Evolutionary conservation across 495 filamentous ascomycete species (phyloP).

Genomic region (Xylaria palmicola): DNA sequence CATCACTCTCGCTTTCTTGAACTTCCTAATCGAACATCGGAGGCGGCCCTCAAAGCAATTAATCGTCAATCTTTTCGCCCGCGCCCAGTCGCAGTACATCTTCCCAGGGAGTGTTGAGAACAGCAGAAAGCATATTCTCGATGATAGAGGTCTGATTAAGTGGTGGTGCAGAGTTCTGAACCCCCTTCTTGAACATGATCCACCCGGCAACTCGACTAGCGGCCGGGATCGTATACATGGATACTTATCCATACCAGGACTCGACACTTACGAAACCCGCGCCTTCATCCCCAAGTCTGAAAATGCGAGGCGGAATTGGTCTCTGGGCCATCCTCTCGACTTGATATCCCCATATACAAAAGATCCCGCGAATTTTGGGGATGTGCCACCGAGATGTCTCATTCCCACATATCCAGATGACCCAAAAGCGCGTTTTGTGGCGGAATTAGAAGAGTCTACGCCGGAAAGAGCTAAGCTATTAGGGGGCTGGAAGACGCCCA

Average conservation of each 20-base stretch:
- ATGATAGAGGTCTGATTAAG: slow-evolving; percentile 81
- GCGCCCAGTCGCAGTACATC: slow-evolving; percentile 90
- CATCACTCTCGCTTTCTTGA: slow-evolving; percentile 72
- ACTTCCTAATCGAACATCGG: slow-evolving; percentile 65
- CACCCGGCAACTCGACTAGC: slow-evolving; percentile 19
- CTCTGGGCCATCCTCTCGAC: slow-evolving; percentile 54
- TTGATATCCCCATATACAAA: slow-evolving; percentile 62
- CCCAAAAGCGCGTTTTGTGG: slow-evolving; percentile 87
- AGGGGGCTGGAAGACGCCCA: slow-evolving; percentile 74
- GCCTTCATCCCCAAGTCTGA: slow-evolving; percentile 53
- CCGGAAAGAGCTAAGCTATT: slow-evolving; percentile 48
- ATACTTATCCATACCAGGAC: slow-evolving; percentile 84
- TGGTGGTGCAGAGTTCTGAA: slow-evolving; percentile 95
- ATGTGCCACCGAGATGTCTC: slow-evolving; percentile 74
- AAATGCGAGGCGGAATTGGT: slow-evolving; percentile 49
- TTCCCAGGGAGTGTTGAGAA: slow-evolving; percentile 92
- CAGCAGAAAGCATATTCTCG: slow-evolving; percentile 82
- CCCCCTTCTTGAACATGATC: slow-evolving; percentile 58
- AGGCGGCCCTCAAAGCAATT: slow-evolving; percentile 66
- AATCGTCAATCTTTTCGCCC: slow-evolving; percentile 87
- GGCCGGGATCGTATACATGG: slow-evolving; percentile 53
- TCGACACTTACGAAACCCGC: slow-evolving; percentile 71
- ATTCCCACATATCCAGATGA: slow-evolving; percentile 94
- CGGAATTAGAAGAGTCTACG: slow-evolving; percentile 82
- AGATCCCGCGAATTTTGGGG: slow-evolving; percentile 46